Evolutionary conservation across 805 yeast species (phyloP).

Genomic region (Lipomyces oligophaga): DNA sequence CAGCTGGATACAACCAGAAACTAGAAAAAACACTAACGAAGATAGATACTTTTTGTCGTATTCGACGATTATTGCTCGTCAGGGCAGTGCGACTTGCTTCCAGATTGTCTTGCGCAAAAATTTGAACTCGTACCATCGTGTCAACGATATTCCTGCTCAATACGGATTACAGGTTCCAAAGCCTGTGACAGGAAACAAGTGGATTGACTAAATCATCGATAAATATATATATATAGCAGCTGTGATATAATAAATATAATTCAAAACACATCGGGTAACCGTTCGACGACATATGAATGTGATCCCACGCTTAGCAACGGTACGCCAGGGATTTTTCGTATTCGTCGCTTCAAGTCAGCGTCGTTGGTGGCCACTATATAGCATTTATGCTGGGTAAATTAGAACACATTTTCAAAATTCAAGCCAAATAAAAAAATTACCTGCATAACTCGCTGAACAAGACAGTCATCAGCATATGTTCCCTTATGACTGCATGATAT

Average conservation of each 20-base stretch:
- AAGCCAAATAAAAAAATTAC: constrained; percentile 1
- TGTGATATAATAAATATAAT: neutral
- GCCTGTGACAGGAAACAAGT: constrained; percentile 32
- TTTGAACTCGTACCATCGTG: constrained; percentile 75
- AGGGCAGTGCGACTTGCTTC: constrained; percentile 88
- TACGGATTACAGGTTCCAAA: constrained; percentile 56
- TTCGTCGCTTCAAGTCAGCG: constrained; percentile 90
- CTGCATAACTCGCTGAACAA: constrained; percentile 87
- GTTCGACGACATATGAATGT: constrained; percentile 85
- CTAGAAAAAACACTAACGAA: neutral
- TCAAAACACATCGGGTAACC: constrained; percentile 60
- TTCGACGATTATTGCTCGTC: constrained; percentile 82
- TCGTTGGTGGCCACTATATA: constrained; percentile 97
- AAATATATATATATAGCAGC: neutral
- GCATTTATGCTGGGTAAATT: constrained; percentile 64
- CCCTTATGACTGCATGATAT: constrained; percentile 90
- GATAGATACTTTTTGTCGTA: constrained; percentile 70
- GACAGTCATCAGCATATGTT: constrained; percentile 96
- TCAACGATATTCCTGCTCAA: constrained; percentile 75
- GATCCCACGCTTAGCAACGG: constrained; percentile 96
- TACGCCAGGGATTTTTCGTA: constrained; percentile 94
- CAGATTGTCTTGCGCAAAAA: constrained; percentile 90
- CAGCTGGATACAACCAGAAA: neutral
- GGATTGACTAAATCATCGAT: too few species aligned
- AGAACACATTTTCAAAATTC: neutral